Evolutionary conservation across 148 eudicot species (phyloP).

Genomic region (Vaccinium macrocarpon): DNA sequence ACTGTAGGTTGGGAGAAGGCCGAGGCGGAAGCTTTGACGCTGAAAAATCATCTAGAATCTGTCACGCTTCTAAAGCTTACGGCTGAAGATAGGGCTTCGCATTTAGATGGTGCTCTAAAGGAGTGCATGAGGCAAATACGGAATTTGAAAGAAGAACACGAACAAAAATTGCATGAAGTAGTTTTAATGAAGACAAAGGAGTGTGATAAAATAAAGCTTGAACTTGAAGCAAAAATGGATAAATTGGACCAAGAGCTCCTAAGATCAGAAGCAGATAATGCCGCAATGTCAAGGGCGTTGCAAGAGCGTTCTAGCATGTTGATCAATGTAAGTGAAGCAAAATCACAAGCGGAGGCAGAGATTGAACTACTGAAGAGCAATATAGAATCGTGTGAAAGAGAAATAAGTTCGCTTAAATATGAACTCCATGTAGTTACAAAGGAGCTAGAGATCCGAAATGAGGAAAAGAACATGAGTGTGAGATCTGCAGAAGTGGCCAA

Average conservation of each 20-base stretch:
- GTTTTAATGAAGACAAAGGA: slow-evolving; percentile 59
- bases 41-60: slow-evolving; percentile 86
- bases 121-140: slow-evolving; percentile 97
- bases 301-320: slow-evolving; percentile 93
- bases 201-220: slow-evolving; percentile 70
- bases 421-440: slow-evolving; percentile 79
- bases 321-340: slow-evolving; percentile 73
- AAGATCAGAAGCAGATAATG: slow-evolving; percentile 76
- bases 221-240: slow-evolving; percentile 62
- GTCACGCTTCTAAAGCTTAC: slow-evolving; percentile 85
- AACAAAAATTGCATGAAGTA: slow-evolving; percentile 68
- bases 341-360: slow-evolving; percentile 81
- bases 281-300: slow-evolving; percentile 81
- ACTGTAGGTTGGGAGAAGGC: slow-evolving; percentile 98
- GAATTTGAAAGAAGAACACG: slow-evolving; percentile 86
- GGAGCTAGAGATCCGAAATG: slow-evolving; percentile 91
- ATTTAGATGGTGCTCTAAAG: slow-evolving; percentile 93
- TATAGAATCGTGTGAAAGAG: slow-evolving; percentile 76
- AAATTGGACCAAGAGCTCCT: slow-evolving; percentile 72
- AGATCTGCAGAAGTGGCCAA: slow-evolving; percentile 89
- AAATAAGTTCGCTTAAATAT: slow-evolving; percentile 88
- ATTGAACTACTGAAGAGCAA: slow-evolving; percentile 75
- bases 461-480: slow-evolving; percentile 93
- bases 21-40: slow-evolving; percentile 81
- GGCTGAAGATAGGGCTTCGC: slow-evolving; percentile 87